Conservation (phyloP, 805 yeast species). For the Cyberlindnera maclurae region DNA sequence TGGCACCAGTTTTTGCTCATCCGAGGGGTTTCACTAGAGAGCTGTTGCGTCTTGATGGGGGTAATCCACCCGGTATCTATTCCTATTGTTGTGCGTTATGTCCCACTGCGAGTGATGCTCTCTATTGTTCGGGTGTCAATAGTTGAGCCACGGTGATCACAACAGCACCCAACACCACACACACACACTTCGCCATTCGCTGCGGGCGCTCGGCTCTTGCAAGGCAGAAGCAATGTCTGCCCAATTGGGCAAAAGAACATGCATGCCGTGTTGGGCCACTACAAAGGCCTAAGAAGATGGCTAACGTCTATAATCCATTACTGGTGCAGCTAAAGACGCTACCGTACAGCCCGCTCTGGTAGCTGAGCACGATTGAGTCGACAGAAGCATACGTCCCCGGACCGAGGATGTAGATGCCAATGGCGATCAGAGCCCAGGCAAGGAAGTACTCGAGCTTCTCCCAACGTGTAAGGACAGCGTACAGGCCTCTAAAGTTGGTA, state of each 20-base stretch:
- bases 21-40: not conserved
- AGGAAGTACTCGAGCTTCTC: slow-evolving; percentile 32
- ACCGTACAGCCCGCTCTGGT: slow-evolving; percentile 42
- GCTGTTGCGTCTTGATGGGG: too few relatives aligned
- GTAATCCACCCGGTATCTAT: too few relatives aligned
- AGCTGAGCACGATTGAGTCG: slow-evolving; percentile 46
- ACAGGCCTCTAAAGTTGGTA: slow-evolving; percentile 22
- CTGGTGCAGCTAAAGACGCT: slow-evolving; percentile 44
- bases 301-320: slow-evolving; percentile 32
- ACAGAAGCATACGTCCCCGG: slow-evolving; percentile 53
- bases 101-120: too few relatives aligned
- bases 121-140: too few relatives aligned
- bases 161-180: too few relatives aligned
- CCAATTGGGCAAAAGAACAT: not conserved
- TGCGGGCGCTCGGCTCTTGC: too few relatives aligned
- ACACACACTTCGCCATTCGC: too few relatives aligned
- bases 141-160: too few relatives aligned
- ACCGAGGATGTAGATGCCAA: slow-evolving; percentile 50
- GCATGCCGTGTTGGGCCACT: too few relatives aligned
- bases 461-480: slow-evolving; percentile 21
- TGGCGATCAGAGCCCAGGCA: slow-evolving; percentile 32
- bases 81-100: too few relatives aligned
- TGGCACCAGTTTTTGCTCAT: too few relatives aligned
- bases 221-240: not conserved
- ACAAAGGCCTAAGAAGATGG: too few relatives aligned